Base-by-base conservation (phyloP, 2,329 filamentous ascomycete genomes). In the Aspergillus latus region DNA sequence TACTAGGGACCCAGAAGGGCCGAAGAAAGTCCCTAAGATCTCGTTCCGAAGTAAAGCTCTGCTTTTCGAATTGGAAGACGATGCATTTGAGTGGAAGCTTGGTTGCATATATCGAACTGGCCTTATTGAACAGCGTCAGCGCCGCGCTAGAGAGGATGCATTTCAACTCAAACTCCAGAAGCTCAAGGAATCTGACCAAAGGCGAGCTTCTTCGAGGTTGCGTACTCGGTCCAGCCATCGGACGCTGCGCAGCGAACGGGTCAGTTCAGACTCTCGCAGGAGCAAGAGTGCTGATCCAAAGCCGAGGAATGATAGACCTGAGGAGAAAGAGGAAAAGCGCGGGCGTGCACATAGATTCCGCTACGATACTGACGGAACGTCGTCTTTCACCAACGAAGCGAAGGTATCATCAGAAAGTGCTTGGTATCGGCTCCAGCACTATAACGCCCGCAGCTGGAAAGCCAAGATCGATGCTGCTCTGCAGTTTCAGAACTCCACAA, bases 41-140 rank as follows among this genome's bases (percentile, higher is more conserved):
- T 93, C 92, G 0, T 63, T 99, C 8, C 85, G 92, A 50, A 88
- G 88, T 53, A 89, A 89, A 65, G 89, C 89, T 4, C 80, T 99
- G 26, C 76, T 96, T 2, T 93, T 99, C 57, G 93, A 97, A 68
- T 80, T 99, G 36, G 94, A 99, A 74, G 94, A 99, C 70, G 93
- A 94, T 49, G 88, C 90, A 0, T 99, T 99, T 67, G 94, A 99
- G 72, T 99, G 92, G 90, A 97, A 97, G 70, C 79, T 99, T 8
- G 91, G 92, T 13, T 87, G 92, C 68, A 99, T 99, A 50, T 99
- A 97, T 72, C 87, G 93, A 32, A 85, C 90, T 45, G 94, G 95
- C 0, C 81, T 93, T 16, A 79, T 92, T 54, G 94, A 99, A 72
- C 93, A 97, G 73, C 87, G 88, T 69, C 94, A 97, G 72, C 84